Base-by-base conservation (phyloP, 306 rosid species). In the Pyrus communis region DNA sequence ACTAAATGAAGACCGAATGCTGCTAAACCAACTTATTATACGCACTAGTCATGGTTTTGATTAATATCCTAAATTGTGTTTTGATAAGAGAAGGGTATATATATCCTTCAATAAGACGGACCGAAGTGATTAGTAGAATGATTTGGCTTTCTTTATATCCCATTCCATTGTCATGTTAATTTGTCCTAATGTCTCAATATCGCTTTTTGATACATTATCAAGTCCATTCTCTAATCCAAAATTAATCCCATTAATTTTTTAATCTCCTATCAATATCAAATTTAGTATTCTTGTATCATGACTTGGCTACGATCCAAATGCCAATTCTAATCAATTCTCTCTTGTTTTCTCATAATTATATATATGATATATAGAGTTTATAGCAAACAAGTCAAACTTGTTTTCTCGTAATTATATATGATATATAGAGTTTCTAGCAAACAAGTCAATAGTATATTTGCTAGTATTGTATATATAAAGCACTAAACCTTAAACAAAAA, bases 101-200 rank as follows among this genome's bases (percentile, higher is more conserved):
- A 42, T 10, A 42, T 42, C 11, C 45, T 42, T 42, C 45, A 42
- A 9, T 61, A 40, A 59, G 69, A 42, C 42, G 43, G 27, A 40
- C 23, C 60, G 15, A 43, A 18, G 59, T 31, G 27, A 61, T 18
- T 61, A 60, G 78, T 61, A 33, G 78, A 62, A 28, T 74, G 70
- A 7, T 74, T 74, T 74, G 78, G 70, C 70, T 62, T 74, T 62
- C 70, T 62, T 60, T 74, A 42, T 62, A 62, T 62, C 60, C 25
- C 61, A 62, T 43, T 70, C 46, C 35, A 27, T 74, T 62, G 70
- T 62, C 70, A 74, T 45, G 30, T 74, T 45, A 45, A 30, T 74
- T 23, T 74, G 70, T 74, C 70, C 30, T 43, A 25, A 21, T 19
- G 30, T 63, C 4, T 74, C 55, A 18, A 19, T 21, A 43, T 61